These are phyloP conservation scores for Brassica nigra DNA, from an alignment of 345 rosid genomes.

Conservation along the genomic window DNA sequence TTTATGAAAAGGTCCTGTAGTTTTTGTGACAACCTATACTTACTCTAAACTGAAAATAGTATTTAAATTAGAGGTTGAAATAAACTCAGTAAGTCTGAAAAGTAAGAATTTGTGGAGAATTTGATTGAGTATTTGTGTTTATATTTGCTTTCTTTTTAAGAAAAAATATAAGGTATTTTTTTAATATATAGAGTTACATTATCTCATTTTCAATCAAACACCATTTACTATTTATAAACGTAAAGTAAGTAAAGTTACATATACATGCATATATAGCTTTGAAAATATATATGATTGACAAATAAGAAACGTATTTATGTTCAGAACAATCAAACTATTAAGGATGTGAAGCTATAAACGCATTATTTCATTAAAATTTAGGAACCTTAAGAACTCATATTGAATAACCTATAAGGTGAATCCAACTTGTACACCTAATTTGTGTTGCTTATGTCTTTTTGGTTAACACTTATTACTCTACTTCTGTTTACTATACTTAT, in stretches of 20 bases:
- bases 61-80: background rate
- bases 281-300: background rate
- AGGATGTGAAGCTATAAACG: constrained; percentile 8
- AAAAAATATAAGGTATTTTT: background rate
- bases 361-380: constrained; percentile 11
- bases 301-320: background rate
- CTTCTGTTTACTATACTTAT: background rate
- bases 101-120: background rate
- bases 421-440: constrained; percentile 10
- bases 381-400: background rate
- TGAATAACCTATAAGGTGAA: constrained; percentile 7
- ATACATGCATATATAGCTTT: too few relatives aligned
- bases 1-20: background rate
- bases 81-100: background rate
- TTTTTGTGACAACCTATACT: background rate
- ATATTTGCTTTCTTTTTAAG: background rate
- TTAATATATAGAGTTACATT: background rate
- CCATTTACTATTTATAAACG: background rate
- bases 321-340: background rate
- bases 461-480: background rate
- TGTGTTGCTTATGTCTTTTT: constrained; percentile 10
- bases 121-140: background rate
- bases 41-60: too few relatives aligned
- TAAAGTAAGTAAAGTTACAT: background rate
- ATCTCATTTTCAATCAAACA: background rate